Conservation (phyloP, 352 stramenopile genomes). For the Phytophthora crassamura region DNA sequence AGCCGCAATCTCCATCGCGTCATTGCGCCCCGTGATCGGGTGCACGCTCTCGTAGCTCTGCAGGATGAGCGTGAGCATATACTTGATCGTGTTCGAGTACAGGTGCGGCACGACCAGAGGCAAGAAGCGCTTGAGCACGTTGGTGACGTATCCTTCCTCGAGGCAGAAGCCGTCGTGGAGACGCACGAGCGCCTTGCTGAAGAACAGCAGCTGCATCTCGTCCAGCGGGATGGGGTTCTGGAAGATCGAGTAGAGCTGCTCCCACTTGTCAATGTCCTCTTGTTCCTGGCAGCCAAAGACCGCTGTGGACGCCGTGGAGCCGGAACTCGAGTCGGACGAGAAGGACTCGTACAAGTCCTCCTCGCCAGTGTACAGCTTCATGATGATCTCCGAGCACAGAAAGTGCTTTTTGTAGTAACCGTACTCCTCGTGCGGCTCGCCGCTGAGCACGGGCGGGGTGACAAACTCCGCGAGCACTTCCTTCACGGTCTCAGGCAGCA, state of each 20-base stretch:
- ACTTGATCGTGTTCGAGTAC: conserved; percentile 92
- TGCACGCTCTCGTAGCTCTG: conserved; percentile 91
- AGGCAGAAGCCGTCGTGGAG: conserved; percentile 89
- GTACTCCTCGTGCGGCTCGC: conserved; percentile 88
- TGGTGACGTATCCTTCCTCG: conserved; percentile 86
- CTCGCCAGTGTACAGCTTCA: conserved; percentile 90
- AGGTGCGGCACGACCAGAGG: conserved; percentile 81
- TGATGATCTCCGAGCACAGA: conserved; percentile 91
- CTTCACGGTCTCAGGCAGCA: conserved; percentile 80
- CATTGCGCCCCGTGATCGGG: conserved; percentile 86
- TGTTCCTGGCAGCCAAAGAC: conserved; percentile 85
- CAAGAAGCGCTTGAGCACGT: conserved; percentile 82
- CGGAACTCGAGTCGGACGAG: conserved; percentile 81
- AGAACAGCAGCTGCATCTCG: conserved; percentile 89
- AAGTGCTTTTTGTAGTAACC: conserved; percentile 92
- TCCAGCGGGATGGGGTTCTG: conserved; percentile 77
- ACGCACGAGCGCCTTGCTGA: conserved; percentile 87
- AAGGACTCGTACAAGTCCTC: conserved; percentile 91
- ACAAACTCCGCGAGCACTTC: conserved; percentile 83
- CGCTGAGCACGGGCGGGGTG: conserved; percentile 73
- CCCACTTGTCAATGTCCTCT: conserved; percentile 81
- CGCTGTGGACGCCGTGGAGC: conserved; percentile 62
- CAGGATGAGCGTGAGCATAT: conserved; percentile 88
- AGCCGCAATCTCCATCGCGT: conserved; percentile 87
- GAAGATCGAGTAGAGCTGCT: conserved; percentile 86